A percentile compares a stretch with the other conserved stretches of the same genome.
These are phyloP conservation scores for Raddia guianensis DNA, from an alignment of 176 grass and related monocot genomes.

Conservation along the genomic window DNA sequence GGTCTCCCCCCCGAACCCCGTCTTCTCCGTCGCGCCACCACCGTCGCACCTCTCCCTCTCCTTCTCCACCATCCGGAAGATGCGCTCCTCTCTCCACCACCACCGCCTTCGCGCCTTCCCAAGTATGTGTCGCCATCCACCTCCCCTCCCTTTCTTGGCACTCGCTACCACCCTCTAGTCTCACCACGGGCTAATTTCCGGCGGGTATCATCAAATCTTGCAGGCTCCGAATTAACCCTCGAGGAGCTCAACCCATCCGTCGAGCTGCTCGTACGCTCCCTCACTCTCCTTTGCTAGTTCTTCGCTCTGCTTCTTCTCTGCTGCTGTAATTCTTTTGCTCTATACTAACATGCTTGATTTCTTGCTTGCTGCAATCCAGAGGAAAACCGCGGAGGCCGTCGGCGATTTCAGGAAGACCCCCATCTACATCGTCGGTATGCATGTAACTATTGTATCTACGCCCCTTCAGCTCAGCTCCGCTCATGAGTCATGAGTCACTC, in stretches of 20 bases:
- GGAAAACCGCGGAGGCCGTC: neutral
- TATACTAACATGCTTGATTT: neutral
- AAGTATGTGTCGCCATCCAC: neutral
- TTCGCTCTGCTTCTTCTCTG: neutral
- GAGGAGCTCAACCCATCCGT: constrained; percentile 46
- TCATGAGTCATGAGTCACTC: neutral
- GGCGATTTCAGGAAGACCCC: constrained; percentile 46
- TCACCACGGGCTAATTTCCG: neutral
- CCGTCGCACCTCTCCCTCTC: neutral
- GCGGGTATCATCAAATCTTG: neutral
- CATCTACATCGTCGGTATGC: constrained; percentile 47
- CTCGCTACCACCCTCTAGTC: neutral
- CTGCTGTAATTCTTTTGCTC: neutral
- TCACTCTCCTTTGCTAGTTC: neutral
- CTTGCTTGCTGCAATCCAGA: neutral
- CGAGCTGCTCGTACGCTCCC: neutral
- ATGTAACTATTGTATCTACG: neutral
- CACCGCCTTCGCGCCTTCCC: constrained; percentile 25
- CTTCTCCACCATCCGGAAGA: neutral
- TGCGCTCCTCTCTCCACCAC: neutral
- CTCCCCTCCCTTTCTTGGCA: neutral
- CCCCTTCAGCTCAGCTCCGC: neutral
- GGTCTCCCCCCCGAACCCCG: neutral
- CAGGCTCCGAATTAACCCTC: neutral
- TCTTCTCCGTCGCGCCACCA: neutral